Evolutionary conservation across 2,329 filamentous ascomycete species (phyloP), one percentile per base, ranked within the genome.

Genomic region (Talaromyces islandicus): DNA sequence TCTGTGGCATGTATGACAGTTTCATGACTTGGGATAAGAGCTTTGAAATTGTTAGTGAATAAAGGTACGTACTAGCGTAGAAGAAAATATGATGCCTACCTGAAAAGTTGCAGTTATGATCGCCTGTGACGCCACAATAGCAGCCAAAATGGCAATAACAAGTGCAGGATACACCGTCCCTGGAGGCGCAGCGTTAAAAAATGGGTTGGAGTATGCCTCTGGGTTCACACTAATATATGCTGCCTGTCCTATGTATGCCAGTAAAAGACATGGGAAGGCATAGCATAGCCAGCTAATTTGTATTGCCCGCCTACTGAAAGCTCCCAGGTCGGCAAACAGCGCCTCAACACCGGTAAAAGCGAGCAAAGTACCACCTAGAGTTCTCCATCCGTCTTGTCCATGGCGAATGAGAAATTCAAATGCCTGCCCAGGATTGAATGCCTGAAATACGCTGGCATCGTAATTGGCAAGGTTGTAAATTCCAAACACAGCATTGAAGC

Each of bases 51-150:
- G 32, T 61, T 48, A 53, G 32, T 24, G 24, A 25, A 50, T 50
- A 10, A 50, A 21, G 24, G 25, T 12, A 50, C 10, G 19, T 21
- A 11, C 46, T 19, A 12, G 14, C 7, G 10, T 4, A 25, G 11
- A 25, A 11, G 19, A 7, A 50, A n/a, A n/a, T n/a, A 25, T 24
- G 1, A 50, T 50, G 21, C 7, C 12, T 70, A 83, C 77, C 72
- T 90, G 88, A 64, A 91, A 92, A 0, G 86, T 85, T 9, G 84
- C 86, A 0, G 89, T 92, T 56, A 91, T 91, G 75, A 91, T 88
- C 7, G 89, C 89, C 65, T 92, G 89, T 3, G 86, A 89, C 0
- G 89, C 89, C 10, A 92, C 88, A 65, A 92, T 85, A 29, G 61
- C 64, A 6, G 67, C 67, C 5, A 69, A 74, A 9, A 91, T 81